These are phyloP conservation scores for Rhizopogon vinicolor DNA, from an alignment of 768 basidiomycete species.

Conservation along the genomic window DNA sequence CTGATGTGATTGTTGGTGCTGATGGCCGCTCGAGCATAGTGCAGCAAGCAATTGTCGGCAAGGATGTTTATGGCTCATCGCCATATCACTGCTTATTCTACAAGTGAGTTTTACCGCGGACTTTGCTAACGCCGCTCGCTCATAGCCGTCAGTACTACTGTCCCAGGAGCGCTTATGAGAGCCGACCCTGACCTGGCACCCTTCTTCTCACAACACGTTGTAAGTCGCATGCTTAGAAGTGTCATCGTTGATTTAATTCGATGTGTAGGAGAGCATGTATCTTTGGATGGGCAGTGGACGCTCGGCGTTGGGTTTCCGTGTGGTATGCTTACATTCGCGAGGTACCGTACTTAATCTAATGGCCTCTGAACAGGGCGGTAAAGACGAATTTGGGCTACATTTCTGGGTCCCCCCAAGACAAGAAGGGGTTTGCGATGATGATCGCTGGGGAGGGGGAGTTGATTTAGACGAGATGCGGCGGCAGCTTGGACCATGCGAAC, in stretches of 20 bases:
- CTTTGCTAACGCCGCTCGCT: not conserved
- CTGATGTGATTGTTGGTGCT: constrained; percentile 57
- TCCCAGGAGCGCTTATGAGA: constrained; percentile 36
- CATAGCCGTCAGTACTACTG: constrained; percentile 28
- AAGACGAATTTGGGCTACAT: constrained; percentile 28
- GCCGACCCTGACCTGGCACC: constrained; percentile 34
- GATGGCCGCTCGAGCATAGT: constrained; percentile 49
- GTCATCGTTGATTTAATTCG: not conserved
- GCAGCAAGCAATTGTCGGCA: constrained; percentile 27
- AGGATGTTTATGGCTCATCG: constrained; percentile 22
- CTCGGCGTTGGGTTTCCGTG: constrained; percentile 15
- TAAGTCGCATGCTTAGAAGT: constrained; percentile 5
- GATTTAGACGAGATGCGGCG: constrained; percentile 27
- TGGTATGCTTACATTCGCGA: constrained; percentile 10
- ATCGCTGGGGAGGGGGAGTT: constrained; percentile 29
- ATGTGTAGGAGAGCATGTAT: constrained; percentile 5
- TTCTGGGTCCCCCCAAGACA: constrained; percentile 24
- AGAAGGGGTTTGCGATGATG: constrained; percentile 23
- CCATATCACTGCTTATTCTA: constrained; percentile 35
- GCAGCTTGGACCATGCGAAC: constrained; percentile 28
- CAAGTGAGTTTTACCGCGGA: constrained; percentile 28
- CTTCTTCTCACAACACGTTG: constrained; percentile 20
- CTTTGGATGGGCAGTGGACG: constrained; percentile 20
- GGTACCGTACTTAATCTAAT: not conserved
- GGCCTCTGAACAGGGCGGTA: constrained; percentile 29